Evolutionary conservation across 352 stramenopile genomes (phyloP).

Genomic region (Phytophthora lateralis): DNA sequence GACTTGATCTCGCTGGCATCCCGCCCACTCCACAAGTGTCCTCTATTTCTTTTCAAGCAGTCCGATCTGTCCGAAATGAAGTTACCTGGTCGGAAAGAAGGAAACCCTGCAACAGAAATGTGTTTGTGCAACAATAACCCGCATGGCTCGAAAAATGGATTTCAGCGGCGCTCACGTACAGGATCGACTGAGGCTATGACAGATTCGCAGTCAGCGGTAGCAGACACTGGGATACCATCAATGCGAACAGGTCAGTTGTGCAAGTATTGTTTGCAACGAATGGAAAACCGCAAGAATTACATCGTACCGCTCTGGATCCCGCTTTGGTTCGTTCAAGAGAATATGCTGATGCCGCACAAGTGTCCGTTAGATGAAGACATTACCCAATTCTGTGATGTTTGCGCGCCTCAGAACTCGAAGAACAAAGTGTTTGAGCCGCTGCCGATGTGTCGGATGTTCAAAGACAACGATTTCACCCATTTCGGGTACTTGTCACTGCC

Average conservation of each 20-base stretch:
- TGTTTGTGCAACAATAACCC: constrained; percentile 54
- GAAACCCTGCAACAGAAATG: constrained; percentile 42
- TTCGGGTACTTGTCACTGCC: constrained; percentile 51
- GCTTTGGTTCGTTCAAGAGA: constrained; percentile 82
- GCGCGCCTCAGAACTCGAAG: constrained; percentile 52
- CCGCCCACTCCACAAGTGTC: constrained; percentile 96
- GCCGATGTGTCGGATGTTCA: constrained; percentile 83
- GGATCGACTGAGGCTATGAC: constrained; percentile 48
- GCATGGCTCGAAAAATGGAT: constrained; percentile 31
- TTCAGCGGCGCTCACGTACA: constrained; percentile 48
- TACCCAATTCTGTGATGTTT: constrained; percentile 63
- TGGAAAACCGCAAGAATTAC: constrained; percentile 71
- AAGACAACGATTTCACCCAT: constrained; percentile 42
- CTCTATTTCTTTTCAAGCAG: constrained; percentile 97
- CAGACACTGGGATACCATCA: constrained; percentile 43
- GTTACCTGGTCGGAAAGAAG: constrained; percentile 48
- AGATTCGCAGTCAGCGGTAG: constrained; percentile 42
- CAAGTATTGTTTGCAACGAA: constrained; percentile 68
- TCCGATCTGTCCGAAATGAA: constrained; percentile 71
- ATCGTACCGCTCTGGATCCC: constrained; percentile 82
- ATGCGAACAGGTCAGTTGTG: constrained; percentile 55
- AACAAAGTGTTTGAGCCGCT: constrained; percentile 70
- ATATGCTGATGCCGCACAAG: constrained; percentile 74
- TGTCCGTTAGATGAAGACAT: constrained; percentile 77
- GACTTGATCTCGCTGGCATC: constrained; percentile 96